Conservation (phyloP, 805 yeast genomes). For the Hanseniaspora thailandica region DNA sequence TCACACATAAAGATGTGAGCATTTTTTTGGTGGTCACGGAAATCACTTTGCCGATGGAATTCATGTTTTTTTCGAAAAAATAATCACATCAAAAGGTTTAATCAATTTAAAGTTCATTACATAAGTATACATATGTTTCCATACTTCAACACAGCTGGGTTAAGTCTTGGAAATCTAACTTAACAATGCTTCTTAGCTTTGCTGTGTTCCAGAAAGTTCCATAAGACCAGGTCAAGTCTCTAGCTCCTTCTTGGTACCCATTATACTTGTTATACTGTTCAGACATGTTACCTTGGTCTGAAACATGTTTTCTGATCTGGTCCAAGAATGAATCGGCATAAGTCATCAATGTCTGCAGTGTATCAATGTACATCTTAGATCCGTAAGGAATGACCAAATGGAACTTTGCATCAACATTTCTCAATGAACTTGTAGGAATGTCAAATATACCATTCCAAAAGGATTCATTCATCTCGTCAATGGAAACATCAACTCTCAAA, state of each 20-base stretch:
- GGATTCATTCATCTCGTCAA: not conserved
- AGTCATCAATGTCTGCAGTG: slow-evolving; percentile 37
- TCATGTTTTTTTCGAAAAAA: no score
- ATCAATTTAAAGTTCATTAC: no score
- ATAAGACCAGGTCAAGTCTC: slow-evolving; percentile 82
- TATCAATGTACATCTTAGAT: slow-evolving; percentile 35
- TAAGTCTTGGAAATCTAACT: not conserved
- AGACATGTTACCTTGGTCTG: slow-evolving; percentile 53
- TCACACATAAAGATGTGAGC: no score
- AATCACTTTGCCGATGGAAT: no score
- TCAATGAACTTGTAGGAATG: not conserved
- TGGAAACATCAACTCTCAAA: not conserved
- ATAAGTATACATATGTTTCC: no score
- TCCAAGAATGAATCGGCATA: slow-evolving; percentile 44
- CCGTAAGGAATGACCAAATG: slow-evolving; percentile 20
- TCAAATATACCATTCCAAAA: slow-evolving; percentile 1
- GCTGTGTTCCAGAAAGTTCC: slow-evolving; percentile 61
- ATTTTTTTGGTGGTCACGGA: no score
- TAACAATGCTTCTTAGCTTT: slow-evolving; percentile 42
- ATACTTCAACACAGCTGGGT: no score
- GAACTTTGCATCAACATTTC: not conserved
- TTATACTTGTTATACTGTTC: slow-evolving; percentile 76
- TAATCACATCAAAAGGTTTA: no score
- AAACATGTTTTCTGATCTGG: slow-evolving; percentile 14
- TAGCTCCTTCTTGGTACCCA: slow-evolving; percentile 84